These are phyloP conservation scores for Fusarium sp. DNA, from an alignment of 2,329 filamentous ascomycete genomes.

Conservation along the genomic window DNA sequence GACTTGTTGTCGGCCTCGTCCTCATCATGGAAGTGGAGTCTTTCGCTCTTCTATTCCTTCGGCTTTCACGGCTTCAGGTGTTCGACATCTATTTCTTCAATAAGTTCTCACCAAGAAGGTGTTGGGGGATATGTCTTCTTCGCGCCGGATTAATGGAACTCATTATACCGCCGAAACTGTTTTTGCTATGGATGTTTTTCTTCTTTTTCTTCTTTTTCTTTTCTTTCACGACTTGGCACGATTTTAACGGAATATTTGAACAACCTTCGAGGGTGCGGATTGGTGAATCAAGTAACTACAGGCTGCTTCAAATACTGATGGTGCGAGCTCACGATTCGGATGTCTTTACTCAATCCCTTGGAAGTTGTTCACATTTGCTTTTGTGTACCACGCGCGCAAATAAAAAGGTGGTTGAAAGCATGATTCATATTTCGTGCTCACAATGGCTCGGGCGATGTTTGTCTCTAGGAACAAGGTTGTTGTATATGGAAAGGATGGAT, in stretches of 20 bases:
- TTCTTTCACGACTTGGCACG: slow-evolving; percentile 47
- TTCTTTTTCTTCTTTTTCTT: slow-evolving; percentile 21
- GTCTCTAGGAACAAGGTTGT: slow-evolving; percentile 7
- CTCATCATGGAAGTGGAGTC: slow-evolving; percentile 11
- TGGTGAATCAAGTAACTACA: slow-evolving; percentile 13
- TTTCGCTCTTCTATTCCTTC: slow-evolving; percentile 37
- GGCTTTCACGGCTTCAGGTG: slow-evolving; percentile 44
- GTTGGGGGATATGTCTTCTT: slow-evolving; percentile 41
- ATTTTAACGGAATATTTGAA: slow-evolving; percentile 42
- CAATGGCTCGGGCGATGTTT: slow-evolving; percentile 9
- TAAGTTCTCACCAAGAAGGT: slow-evolving; percentile 36
- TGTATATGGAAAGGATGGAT: slow-evolving; percentile 15
- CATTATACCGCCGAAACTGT: slow-evolving; percentile 36
- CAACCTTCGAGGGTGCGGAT: slow-evolving; percentile 26
- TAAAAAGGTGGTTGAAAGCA: slow-evolving; percentile 37
- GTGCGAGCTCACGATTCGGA: slow-evolving; percentile 18
- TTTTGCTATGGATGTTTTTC: slow-evolving; percentile 33
- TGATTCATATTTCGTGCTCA: slow-evolving; percentile 10
- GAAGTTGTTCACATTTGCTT: slow-evolving; percentile 20
- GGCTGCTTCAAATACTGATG: slow-evolving; percentile 29
- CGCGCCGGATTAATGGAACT: slow-evolving; percentile 47
- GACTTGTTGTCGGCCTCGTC: neutral
- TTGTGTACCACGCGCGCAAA: slow-evolving; percentile 39
- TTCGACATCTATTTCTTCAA: slow-evolving; percentile 11
- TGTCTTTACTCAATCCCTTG: slow-evolving; percentile 15